phyloP scores from a whole-genome alignment of 2,329 filamentous ascomycete species.

The Elsinoe arachidis region DNA sequence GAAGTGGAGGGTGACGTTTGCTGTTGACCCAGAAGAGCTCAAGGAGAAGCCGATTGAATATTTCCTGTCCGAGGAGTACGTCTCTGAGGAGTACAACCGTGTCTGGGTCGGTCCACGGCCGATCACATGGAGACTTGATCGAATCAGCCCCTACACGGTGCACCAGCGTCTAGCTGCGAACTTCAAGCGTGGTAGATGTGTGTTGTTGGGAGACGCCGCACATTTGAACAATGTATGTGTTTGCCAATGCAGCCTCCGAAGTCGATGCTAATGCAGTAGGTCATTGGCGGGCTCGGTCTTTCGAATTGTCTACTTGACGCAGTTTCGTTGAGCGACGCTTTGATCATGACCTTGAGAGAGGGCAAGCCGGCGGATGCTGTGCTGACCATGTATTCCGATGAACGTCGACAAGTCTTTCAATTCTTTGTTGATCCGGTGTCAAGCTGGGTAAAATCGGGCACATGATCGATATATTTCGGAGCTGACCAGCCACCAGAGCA shows the following conservation, averaged over 20 bases:
- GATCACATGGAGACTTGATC: slow-evolving; percentile 23
- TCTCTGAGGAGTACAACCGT: slow-evolving; percentile 11
- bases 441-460: not conserved
- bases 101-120: slow-evolving; percentile 16
- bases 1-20: slow-evolving; percentile 14
- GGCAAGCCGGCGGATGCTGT: slow-evolving; percentile 19
- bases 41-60: not conserved
- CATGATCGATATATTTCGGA: not conserved
- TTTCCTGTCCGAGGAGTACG: slow-evolving; percentile 5
- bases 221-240: slow-evolving; percentile 21
- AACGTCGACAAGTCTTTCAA: slow-evolving; percentile 25
- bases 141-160: slow-evolving; percentile 31
- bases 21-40: not conserved
- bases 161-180: slow-evolving; percentile 28
- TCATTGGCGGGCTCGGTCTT: slow-evolving; percentile 15
- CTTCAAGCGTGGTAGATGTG: slow-evolving; percentile 23
- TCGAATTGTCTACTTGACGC: slow-evolving; percentile 15
- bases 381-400: slow-evolving; percentile 26
- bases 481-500: not conserved
- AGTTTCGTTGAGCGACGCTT: slow-evolving; percentile 8
- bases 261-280: not conserved
- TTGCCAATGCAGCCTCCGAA: not conserved
- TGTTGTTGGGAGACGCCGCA: slow-evolving; percentile 30
- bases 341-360: slow-evolving; percentile 13
- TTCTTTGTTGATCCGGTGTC: slow-evolving; percentile 22